Evolutionary conservation across 179 eudicot genomes (phyloP).

Genomic region (Drosera spatulata): DNA sequence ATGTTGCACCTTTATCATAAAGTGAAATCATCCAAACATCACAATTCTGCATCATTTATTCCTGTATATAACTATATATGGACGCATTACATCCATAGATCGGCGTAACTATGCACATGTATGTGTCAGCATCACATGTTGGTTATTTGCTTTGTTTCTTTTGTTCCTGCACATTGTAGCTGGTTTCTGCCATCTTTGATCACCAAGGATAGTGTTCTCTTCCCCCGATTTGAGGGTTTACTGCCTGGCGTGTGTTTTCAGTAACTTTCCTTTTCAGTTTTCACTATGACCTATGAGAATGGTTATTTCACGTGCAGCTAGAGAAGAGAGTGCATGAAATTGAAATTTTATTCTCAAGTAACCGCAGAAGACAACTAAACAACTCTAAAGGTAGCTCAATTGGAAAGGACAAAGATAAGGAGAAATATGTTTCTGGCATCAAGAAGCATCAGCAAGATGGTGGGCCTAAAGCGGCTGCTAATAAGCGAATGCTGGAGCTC

Average conservation of each 20-base stretch:
- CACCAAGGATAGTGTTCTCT: too few relatives aligned
- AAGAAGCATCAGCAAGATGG: conserved; percentile 58
- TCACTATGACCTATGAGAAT: neutral
- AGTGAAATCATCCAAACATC: too few relatives aligned
- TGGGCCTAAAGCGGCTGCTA: conserved; percentile 43
- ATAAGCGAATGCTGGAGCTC: conserved; percentile 86
- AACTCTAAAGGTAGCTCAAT: conserved; percentile 50
- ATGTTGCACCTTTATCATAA: too few relatives aligned
- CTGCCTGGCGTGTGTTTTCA: neutral
- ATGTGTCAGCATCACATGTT: too few relatives aligned
- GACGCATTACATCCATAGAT: too few relatives aligned
- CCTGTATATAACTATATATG: too few relatives aligned
- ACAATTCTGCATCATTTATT: too few relatives aligned
- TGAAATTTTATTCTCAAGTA: conserved; percentile 52
- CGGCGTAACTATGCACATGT: too few relatives aligned
- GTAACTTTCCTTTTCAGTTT: neutral
- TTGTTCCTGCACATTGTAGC: too few relatives aligned
- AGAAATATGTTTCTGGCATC: conserved; percentile 24
- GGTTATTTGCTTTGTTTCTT: too few relatives aligned
- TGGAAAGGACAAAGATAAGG: conserved; percentile 65
- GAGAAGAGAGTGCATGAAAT: conserved; percentile 61
- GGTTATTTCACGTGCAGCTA: conserved; percentile 38
- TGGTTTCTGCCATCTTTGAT: too few relatives aligned
- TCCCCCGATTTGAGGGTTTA: neutral
- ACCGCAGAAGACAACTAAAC: conserved; percentile 37